Evolutionary conservation across 495 filamentous ascomycete genomes (phyloP), one percentile per base, ranked within the genome.

Genomic region (Ramalina peruviana): DNA sequence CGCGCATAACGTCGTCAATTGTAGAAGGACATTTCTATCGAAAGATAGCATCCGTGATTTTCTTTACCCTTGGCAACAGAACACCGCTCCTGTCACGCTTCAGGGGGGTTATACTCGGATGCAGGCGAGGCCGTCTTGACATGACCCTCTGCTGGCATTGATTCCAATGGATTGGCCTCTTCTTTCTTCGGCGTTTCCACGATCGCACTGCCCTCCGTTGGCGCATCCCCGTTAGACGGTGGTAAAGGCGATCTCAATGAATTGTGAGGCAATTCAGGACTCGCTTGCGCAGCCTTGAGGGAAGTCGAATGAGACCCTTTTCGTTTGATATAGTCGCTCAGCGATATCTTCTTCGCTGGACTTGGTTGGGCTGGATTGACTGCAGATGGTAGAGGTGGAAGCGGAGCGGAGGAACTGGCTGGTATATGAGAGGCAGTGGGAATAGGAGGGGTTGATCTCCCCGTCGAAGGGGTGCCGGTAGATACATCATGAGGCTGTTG

Each of bases 281-380:
- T 60, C 40, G 21, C 50, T 39, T 40, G 41, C 16, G 43, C 25
- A 26, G 27, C 38, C 39, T 55, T 58, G 38, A 56, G 57, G 17
- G 47, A 36, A n/a, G 44, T 48, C 1, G 56, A 51, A 19, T 48
- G 51, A 15, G 62, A 50, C 48, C 64, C 52, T 21, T 51, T 73
- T 46, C 64, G 64, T 50, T 72, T 66, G 20, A 77, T 67, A 56
- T 83, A 84, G 54, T 82, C 80, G 49, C 79, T 79, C n/a, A 84
- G 61, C 57, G 78, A 83, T 51, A 83, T 64, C 54, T 79, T 78
- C 67, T 78, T 76, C 30, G 70, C 67, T 0, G 79, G 77, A 48
- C 75, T 80, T 17, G 79, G 70, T 21, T 69, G 70, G 1, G 73
- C 70, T 1, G 70, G 59, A 40, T 56, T 64, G 4, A 62, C 55